These are phyloP conservation scores for Ormosia emarginata DNA, from an alignment of 306 rosid species.

Conservation along the genomic window DNA sequence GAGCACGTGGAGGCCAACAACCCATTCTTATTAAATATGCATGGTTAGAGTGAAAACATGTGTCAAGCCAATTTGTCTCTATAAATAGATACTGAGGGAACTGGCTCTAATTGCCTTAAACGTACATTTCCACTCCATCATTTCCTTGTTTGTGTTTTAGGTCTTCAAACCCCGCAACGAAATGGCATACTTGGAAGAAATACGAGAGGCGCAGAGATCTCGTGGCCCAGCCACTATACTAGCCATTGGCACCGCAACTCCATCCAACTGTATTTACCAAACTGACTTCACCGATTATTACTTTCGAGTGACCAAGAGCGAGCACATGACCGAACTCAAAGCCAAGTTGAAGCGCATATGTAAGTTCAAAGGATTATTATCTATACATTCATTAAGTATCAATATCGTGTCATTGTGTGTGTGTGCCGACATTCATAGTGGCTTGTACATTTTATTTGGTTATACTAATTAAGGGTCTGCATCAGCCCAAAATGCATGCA, in stretches of 20 bases:
- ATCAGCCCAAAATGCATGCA: not conserved
- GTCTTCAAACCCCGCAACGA: not conserved
- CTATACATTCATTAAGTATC: not conserved
- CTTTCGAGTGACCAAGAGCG: slow-evolving; percentile 32
- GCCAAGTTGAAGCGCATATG: slow-evolving; percentile 41
- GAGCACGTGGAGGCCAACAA: slow-evolving; percentile 7
- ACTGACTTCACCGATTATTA: slow-evolving; percentile 34
- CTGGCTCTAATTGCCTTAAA: not conserved
- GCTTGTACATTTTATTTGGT: not conserved
- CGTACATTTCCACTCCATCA: not conserved
- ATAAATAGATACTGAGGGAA: not conserved
- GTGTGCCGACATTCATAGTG: too few species aligned
- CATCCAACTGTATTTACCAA: slow-evolving; percentile 24
- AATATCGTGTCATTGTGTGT: not conserved
- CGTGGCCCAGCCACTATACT: slow-evolving; percentile 31
- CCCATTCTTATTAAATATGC: not conserved
- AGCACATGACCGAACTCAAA: slow-evolving; percentile 32
- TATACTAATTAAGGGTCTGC: not conserved
- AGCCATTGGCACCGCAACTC: slow-evolving; percentile 43
- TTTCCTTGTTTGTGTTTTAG: not conserved
- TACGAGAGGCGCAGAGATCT: slow-evolving; percentile 26
- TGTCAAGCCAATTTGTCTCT: not conserved
- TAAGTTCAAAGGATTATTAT: not conserved
- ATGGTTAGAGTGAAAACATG: not conserved
- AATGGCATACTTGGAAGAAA: slow-evolving; percentile 24